These are phyloP conservation scores for Cladosporium cucumerinum DNA, from an alignment of 2,329 filamentous ascomycete genomes.

Conservation along the genomic window DNA sequence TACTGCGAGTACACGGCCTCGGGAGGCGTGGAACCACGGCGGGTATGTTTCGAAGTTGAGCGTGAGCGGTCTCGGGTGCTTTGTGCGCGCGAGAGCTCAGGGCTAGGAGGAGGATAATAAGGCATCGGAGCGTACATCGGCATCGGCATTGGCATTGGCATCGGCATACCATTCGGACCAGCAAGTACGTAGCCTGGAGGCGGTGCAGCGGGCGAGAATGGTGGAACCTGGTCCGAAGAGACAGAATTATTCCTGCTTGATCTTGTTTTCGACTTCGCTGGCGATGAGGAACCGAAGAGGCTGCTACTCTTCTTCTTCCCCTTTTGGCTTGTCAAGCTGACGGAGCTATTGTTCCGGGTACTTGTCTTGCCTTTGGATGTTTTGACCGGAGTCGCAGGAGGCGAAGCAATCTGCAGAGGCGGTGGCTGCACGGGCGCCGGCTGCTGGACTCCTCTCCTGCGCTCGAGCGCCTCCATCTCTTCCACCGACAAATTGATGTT, in stretches of 20 bases:
- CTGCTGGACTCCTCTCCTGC: constrained; percentile 46
- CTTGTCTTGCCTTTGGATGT: constrained; percentile 27
- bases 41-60: constrained; percentile 29
- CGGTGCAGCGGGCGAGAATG: constrained; percentile 17
- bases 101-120: constrained; percentile 30
- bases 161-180: constrained; percentile 46
- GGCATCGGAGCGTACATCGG: constrained; percentile 36
- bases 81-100: constrained; percentile 19
- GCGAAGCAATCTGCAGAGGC: constrained; percentile 17
- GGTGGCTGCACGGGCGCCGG: constrained; percentile 19
- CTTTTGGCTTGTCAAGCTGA: constrained; percentile 37
- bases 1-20: constrained; percentile 26
- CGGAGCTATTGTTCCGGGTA: constrained; percentile 35
- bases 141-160: constrained; percentile 31
- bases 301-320: constrained; percentile 32
- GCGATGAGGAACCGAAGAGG: constrained; percentile 26
- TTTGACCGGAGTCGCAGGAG: constrained; percentile 22
- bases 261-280: constrained; percentile 36
- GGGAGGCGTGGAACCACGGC: constrained; percentile 32
- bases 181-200: constrained; percentile 48
- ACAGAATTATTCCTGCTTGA: constrained; percentile 26
- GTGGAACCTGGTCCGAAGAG: constrained; percentile 24
- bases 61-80: constrained; percentile 22
- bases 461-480: constrained; percentile 77
- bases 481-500: constrained; percentile 77